phyloP scores from a whole-genome alignment of 768 basidiomycete genomes.

The Pleurotus sapidus region DNA sequence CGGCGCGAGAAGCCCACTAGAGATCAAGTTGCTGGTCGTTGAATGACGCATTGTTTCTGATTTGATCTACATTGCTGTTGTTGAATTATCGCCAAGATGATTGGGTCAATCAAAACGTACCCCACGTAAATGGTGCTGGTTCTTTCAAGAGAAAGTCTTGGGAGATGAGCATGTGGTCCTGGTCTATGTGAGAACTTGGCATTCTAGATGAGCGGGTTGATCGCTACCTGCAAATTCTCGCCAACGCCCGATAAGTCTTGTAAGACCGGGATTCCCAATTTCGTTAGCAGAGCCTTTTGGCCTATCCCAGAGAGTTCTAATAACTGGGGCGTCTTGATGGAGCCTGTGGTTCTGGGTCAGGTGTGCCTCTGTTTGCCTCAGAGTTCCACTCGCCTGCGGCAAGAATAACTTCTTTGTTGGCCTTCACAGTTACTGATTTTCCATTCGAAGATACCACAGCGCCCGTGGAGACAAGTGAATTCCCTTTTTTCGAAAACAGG shows the following conservation, averaged over 20 bases:
- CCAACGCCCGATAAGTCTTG: slow-evolving; percentile 41
- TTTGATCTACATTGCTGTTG: neutral
- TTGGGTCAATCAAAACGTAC: neutral
- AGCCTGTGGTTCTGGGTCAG: slow-evolving; percentile 5
- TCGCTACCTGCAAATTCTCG: slow-evolving; percentile 24
- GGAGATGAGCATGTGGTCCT: neutral
- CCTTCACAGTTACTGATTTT: slow-evolving; percentile 23
- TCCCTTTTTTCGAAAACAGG: slow-evolving; percentile 9
- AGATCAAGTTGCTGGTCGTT: neutral
- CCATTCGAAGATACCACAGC: slow-evolving; percentile 10
- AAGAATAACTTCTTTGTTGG: slow-evolving; percentile 40
- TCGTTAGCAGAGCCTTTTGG: slow-evolving; percentile 20
- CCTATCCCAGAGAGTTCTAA: slow-evolving; percentile 54
- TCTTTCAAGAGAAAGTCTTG: slow-evolving; percentile 2
- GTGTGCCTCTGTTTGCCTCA: neutral
- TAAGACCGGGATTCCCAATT: slow-evolving; percentile 21
- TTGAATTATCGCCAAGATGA: neutral
- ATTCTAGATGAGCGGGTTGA: too few species aligned
- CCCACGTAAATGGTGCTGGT: neutral
- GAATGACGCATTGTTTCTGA: neutral
- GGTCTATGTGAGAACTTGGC: neutral
- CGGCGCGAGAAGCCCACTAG: neutral
- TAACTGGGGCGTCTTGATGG: slow-evolving; percentile 27
- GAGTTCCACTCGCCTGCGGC: slow-evolving; percentile 17
- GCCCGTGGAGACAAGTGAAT: neutral